These are phyloP conservation scores for Blastosporella zonata DNA, from an alignment of 1,284 basidiomycete species.

Conservation along the genomic window DNA sequence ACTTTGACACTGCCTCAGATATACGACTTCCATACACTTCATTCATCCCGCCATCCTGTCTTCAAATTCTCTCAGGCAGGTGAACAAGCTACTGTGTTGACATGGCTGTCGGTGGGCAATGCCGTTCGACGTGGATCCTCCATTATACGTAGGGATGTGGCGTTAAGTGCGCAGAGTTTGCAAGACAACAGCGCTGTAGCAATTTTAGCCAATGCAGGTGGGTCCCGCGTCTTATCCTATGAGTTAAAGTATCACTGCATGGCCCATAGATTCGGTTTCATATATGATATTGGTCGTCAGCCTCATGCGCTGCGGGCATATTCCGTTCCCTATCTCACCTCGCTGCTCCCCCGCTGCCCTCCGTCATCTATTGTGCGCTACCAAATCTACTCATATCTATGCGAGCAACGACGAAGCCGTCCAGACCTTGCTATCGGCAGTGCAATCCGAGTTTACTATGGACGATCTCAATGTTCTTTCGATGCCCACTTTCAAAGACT, in stretches of 20 bases:
- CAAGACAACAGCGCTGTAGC: neutral
- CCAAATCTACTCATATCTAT: neutral
- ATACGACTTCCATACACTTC: constrained; percentile 1
- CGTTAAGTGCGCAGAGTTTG: neutral
- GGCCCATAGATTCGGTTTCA: neutral
- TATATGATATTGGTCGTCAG: constrained; percentile 2
- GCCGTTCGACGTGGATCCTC: neutral
- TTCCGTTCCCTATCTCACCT: constrained; percentile 7
- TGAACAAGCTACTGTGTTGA: neutral
- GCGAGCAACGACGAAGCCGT: neutral
- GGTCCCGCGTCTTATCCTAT: neutral
- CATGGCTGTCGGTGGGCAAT: constrained; percentile 3
- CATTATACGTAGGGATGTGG: neutral
- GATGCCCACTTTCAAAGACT: neutral
- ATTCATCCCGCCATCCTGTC: constrained; percentile 1
- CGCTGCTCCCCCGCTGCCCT: constrained; percentile 5
- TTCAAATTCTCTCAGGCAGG: neutral
- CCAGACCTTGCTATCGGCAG: neutral
- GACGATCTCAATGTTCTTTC: neutral
- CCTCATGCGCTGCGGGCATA: constrained; percentile 4
- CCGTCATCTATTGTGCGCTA: constrained; percentile 1
- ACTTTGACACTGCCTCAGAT: neutral
- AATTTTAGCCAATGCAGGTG: constrained; percentile 2
- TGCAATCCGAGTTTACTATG: neutral
- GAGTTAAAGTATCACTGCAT: neutral